These are phyloP conservation scores for Nemania abortiva DNA, from an alignment of 2,329 filamentous ascomycete genomes.

Conservation along the genomic window DNA sequence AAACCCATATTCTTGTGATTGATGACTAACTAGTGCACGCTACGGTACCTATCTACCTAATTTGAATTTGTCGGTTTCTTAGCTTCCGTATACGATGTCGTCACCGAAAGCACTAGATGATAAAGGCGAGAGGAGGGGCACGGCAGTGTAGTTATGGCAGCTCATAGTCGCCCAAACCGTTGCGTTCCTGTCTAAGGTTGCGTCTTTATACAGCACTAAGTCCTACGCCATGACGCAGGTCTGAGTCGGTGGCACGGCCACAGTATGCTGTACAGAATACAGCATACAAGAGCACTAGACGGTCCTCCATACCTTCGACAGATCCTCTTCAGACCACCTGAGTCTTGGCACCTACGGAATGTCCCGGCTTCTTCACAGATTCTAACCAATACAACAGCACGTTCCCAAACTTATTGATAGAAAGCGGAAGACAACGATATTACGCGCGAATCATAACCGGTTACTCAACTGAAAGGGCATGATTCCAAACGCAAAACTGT, in stretches of 20 bases:
- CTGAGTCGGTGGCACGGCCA: slow-evolving; percentile 26
- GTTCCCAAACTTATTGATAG: slow-evolving; percentile 1
- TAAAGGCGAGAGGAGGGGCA: slow-evolving; percentile 7
- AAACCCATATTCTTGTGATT: slow-evolving; percentile 15
- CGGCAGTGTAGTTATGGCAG: slow-evolving; percentile 4
- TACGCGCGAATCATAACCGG: neutral
- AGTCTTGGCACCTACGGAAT: slow-evolving; percentile 29
- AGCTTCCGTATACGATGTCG: slow-evolving; percentile 23
- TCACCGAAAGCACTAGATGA: slow-evolving; percentile 21
- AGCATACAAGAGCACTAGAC: neutral
- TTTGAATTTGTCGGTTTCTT: neutral
- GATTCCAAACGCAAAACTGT: slow-evolving; percentile 5
- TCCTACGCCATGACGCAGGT: slow-evolving; percentile 34
- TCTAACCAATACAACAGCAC: slow-evolving; percentile 17
- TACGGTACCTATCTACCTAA: neutral
- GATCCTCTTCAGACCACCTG: neutral
- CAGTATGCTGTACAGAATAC: slow-evolving; percentile 4
- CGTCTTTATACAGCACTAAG: slow-evolving; percentile 30
- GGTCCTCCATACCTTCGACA: neutral
- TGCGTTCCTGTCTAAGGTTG: slow-evolving; percentile 5
- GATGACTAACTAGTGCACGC: slow-evolving; percentile 12
- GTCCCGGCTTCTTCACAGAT: slow-evolving; percentile 17
- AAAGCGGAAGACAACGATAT: slow-evolving; percentile 1
- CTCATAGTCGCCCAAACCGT: neutral
- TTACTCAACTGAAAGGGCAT: neutral